Percentiles rank a stretch among this genome's conserved stretches.
phyloP scores from a whole-genome alignment of 2,329 filamentous ascomycete species.

The Sporothrix mexicana region DNA sequence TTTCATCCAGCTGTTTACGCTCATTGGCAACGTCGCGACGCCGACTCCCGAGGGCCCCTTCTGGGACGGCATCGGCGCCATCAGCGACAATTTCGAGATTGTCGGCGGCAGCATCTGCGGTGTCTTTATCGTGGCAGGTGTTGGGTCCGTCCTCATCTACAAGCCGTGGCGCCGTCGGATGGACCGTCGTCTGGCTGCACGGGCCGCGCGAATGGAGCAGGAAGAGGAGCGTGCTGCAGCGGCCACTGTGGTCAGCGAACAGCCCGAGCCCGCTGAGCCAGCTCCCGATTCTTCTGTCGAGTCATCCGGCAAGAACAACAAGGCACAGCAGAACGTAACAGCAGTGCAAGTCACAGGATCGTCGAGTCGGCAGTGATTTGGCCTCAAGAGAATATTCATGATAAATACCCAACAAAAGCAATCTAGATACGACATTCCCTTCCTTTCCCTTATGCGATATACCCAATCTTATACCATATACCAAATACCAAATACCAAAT shows the following conservation, averaged over 20 bases:
- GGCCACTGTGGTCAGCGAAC: background rate
- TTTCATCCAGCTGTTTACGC: constrained; percentile 78
- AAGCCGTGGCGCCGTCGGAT: constrained; percentile 72
- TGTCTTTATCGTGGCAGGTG: constrained; percentile 78
- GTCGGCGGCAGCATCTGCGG: constrained; percentile 87
- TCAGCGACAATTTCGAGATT: constrained; percentile 82
- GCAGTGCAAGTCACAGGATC: background rate
- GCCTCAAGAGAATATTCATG: too few species aligned
- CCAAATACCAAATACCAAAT: background rate
- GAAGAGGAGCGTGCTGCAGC: background rate
- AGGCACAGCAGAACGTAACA: background rate
- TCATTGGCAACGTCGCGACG: constrained; percentile 76
- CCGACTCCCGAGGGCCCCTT: constrained; percentile 75
- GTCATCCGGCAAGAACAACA: background rate
- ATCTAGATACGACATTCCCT: background rate
- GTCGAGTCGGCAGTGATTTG: background rate
- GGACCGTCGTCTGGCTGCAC: constrained; percentile 40
- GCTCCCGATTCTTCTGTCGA: background rate
- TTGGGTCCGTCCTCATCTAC: constrained; percentile 75
- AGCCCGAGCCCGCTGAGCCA: background rate
- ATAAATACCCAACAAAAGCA: too few species aligned
- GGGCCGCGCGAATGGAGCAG: background rate
- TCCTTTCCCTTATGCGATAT: background rate
- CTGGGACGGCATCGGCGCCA: constrained; percentile 83
- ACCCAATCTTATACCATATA: background rate